phyloP scores from a whole-genome alignment of 179 eudicot species.

The Patellifolia procumbens region DNA sequence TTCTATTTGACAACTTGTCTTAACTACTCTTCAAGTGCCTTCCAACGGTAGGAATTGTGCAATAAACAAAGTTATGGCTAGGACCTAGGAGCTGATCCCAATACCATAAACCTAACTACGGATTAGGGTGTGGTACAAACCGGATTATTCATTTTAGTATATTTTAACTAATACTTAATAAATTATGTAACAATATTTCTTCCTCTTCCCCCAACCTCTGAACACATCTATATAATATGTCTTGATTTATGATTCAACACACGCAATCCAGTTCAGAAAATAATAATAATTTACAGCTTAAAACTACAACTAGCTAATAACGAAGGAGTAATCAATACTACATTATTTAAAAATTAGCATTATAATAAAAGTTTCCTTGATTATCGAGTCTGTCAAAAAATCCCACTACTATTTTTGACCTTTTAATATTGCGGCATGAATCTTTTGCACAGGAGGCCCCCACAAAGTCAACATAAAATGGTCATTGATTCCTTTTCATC shows the following conservation, averaged over 20 bases:
- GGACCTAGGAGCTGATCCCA: too few relatives aligned
- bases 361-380: neutral
- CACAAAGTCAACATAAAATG: slow-evolving; percentile 33
- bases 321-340: neutral
- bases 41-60: too few relatives aligned
- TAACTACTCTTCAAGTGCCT: too few relatives aligned
- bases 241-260: slow-evolving; percentile 2
- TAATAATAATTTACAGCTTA: neutral
- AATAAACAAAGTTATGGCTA: too few relatives aligned
- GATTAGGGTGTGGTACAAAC: too few relatives aligned
- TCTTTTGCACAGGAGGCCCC: slow-evolving; percentile 25
- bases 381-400: slow-evolving; percentile 1
- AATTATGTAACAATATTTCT: neutral
- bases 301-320: neutral
- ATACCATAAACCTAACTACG: too few relatives aligned
- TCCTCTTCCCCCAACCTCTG: neutral
- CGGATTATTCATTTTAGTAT: too few relatives aligned
- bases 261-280: slow-evolving; percentile 7
- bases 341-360: neutral
- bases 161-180: too few relatives aligned
- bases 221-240: neutral
- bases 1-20: too few relatives aligned
- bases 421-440: slow-evolving; percentile 16
- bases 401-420: slow-evolving; percentile 17
- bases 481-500: slow-evolving; percentile 27